Conservation (phyloP, 148 eudicot genomes). For the Fagopyrum tataricum region DNA sequence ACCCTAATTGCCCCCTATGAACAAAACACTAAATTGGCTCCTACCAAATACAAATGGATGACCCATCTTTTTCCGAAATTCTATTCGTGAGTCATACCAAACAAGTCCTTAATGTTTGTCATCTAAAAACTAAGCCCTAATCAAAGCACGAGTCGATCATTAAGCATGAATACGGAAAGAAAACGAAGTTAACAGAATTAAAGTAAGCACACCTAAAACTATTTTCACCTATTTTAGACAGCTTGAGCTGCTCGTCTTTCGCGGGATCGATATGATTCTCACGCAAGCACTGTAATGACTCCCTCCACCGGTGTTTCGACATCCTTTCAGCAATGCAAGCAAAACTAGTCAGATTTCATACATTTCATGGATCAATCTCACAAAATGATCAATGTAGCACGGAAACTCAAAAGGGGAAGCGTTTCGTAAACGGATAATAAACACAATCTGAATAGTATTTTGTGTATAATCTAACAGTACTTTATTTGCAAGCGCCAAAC, state of each 20-base stretch:
- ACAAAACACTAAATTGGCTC: no score
- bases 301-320: conserved; percentile 53
- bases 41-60: no score
- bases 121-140: no score
- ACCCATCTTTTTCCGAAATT: no score
- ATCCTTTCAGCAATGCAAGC: conserved; percentile 15
- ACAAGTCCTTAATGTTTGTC: no score
- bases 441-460: background rate
- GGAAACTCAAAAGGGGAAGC: background rate
- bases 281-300: conserved; percentile 34
- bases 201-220: background rate
- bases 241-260: conserved; percentile 55
- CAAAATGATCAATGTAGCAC: background rate
- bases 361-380: background rate
- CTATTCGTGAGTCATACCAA: no score
- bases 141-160: background rate
- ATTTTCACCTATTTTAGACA: conserved; percentile 51
- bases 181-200: background rate
- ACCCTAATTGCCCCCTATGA: no score
- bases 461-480: background rate
- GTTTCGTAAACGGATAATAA: background rate
- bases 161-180: background rate
- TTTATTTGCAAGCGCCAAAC: background rate
- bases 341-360: background rate
- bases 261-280: conserved; percentile 48